Evolutionary conservation across 805 yeast genomes (phyloP), one percentile per base, ranked within the genome.

Genomic region (Saturnispora gosingensis): DNA sequence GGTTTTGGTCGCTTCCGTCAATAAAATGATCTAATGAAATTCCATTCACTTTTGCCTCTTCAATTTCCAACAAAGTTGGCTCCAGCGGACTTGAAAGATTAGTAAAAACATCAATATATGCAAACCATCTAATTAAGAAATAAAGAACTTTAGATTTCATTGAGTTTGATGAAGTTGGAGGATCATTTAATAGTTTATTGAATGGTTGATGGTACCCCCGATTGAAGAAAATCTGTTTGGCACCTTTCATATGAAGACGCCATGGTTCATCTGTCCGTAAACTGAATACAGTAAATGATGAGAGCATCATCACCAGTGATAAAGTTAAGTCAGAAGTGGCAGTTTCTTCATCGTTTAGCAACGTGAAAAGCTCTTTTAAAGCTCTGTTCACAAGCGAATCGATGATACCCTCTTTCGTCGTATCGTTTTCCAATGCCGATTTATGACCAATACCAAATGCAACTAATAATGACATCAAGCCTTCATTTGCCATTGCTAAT

Each of bases 91-190:
- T 74, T 1, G 86, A 77, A 24, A 85, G 67, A 0, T 80, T 74
- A 0, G 87, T 83, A 20, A 84, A 70, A 3, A 82, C 77, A 58
- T 83, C 88, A 34, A 82, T 67, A 59, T 82, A 85, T 0, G 80
- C 81, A 61, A 80, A 83, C 87, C 88, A 82, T 48, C 89, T 66
- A 56, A 76, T 69, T 44, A 85, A 67, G 57, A 85, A 85, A 54
- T 69, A 79, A 0, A 78, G 65, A 13, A 78, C 68, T 54, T 74
- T 74, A 7, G 68, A 61, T 46, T 58, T 60, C 16, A 53, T 49
- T 8, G 56, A 52, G 7, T 48, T 49, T 18, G 46, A 51, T 30
- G 44, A 39, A 15, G 36, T 32, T 42, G 53, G 56, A 34, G 55
- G 45, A 38, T 66, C 69, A 10, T 52, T 49, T 42, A 56, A 36